Conservation (phyloP, 75 land plant genomes). For the Pinus albicaulis region DNA sequence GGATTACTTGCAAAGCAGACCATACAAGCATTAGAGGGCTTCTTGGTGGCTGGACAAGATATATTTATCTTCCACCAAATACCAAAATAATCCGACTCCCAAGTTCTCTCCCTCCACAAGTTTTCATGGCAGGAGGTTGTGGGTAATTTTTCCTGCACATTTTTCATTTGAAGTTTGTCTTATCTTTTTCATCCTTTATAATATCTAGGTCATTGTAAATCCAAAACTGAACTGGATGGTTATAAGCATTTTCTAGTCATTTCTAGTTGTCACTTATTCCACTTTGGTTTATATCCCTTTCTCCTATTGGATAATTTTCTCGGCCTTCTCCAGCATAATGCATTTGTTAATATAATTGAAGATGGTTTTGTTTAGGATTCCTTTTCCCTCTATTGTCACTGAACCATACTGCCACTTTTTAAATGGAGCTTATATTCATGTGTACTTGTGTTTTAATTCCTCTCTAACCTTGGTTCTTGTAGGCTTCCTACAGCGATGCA, state of each 20-base stretch:
- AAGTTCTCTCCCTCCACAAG: constrained; percentile 24
- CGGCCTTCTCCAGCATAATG: neutral
- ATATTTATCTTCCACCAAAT: constrained; percentile 50
- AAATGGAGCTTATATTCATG: neutral
- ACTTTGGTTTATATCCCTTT: neutral
- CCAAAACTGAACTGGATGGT: neutral
- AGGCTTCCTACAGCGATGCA: constrained; percentile 54
- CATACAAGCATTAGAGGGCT: constrained; percentile 32
- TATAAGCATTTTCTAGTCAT: neutral
- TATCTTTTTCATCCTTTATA: neutral
- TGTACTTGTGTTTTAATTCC: neutral
- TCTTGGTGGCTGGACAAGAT: constrained; percentile 53
- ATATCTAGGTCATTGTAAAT: constrained; percentile 5
- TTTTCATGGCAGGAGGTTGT: constrained; percentile 58
- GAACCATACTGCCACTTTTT: neutral
- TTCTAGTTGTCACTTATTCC: neutral
- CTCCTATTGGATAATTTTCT: neutral
- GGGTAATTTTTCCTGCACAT: constrained; percentile 22
- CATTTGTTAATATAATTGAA: neutral
- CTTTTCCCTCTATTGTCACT: no score
- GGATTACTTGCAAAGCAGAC: constrained; percentile 45
- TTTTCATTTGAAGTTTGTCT: neutral
- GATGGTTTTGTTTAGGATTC: no score
- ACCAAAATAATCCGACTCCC: constrained; percentile 52
- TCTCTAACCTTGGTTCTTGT: neutral